Conservation (phyloP, 2,329 filamentous ascomycete genomes). For the Monosporascus ibericus region DNA sequence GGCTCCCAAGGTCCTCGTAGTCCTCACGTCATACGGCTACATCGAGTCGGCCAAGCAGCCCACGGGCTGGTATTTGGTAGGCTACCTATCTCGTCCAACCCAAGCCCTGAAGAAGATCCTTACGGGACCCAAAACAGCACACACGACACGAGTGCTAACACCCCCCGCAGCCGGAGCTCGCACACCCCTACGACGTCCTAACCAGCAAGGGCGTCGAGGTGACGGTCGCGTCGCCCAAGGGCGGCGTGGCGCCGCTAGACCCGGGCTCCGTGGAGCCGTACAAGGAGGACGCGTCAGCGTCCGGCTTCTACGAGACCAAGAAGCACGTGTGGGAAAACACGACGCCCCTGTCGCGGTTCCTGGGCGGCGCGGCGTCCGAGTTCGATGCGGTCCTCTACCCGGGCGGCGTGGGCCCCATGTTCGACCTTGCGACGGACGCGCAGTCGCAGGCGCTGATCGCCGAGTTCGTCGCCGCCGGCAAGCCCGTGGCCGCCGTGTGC, state of each 20-base stretch:
- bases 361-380: constrained; percentile 46
- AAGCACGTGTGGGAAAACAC: constrained; percentile 59
- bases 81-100: constrained; percentile 7
- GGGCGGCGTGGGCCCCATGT: constrained; percentile 60
- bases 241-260: constrained; percentile 57
- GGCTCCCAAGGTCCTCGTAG: constrained; percentile 60
- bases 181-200: constrained; percentile 58
- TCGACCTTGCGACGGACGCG: constrained; percentile 53
- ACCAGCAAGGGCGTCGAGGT: constrained; percentile 43
- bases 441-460: constrained; percentile 53
- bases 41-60: constrained; percentile 44
- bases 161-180: constrained; percentile 48
- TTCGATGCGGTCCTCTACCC: constrained; percentile 58
- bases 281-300: constrained; percentile 45
- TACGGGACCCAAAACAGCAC: no score
- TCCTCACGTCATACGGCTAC: constrained; percentile 58
- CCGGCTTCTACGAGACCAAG: constrained; percentile 50
- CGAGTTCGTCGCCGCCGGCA: constrained; percentile 56
- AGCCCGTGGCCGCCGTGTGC: constrained; percentile 62
- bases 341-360: constrained; percentile 47
- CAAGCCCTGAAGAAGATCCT: no score
- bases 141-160: neutral
- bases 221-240: constrained; percentile 55
- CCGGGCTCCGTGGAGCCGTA: constrained; percentile 49
- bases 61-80: constrained; percentile 67